phyloP scores from a whole-genome alignment of 2,329 filamentous ascomycete genomes.

The Aureobasidium sp. region DNA sequence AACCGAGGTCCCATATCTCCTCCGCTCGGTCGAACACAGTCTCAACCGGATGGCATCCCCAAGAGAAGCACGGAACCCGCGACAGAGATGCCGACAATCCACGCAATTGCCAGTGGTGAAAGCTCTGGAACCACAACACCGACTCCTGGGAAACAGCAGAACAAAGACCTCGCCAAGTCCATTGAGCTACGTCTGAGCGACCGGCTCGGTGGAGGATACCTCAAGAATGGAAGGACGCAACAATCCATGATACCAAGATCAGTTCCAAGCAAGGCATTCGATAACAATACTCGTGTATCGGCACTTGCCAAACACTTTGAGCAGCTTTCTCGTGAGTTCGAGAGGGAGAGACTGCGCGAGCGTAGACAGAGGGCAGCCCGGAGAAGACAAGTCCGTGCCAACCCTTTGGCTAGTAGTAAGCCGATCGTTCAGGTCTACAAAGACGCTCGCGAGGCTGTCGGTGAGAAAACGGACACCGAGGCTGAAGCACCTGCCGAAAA shows the following conservation, averaged over 20 bases:
- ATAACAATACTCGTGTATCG: conserved; percentile 61
- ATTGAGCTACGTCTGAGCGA: conserved; percentile 72
- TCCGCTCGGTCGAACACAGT: conserved; percentile 44
- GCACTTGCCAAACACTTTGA: conserved; percentile 95
- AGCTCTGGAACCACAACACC: conserved; percentile 12
- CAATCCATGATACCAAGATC: conserved; percentile 83
- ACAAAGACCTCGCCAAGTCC: conserved; percentile 31
- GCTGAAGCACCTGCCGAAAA: not conserved
- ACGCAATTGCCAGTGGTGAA: conserved; percentile 16
- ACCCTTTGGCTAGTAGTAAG: conserved; percentile 86
- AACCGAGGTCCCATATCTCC: conserved; percentile 37
- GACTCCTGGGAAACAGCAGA: conserved; percentile 24
- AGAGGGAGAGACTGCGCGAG: conserved; percentile 85
- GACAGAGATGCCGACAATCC: conserved; percentile 12
- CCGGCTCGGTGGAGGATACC: conserved; percentile 56
- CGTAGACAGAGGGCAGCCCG: conserved; percentile 73
- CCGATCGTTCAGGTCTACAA: conserved; percentile 94
- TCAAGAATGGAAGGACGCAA: conserved; percentile 52
- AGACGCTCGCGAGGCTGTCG: conserved; percentile 83
- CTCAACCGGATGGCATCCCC: conserved; percentile 39
- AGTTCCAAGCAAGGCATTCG: conserved; percentile 59
- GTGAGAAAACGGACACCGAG: conserved; percentile 22
- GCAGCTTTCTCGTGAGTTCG: conserved; percentile 91
- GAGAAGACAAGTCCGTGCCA: conserved; percentile 68
- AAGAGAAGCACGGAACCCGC: conserved; percentile 19